These are phyloP conservation scores for Plenodomus biglobosus DNA, from an alignment of 2,329 filamentous ascomycete species.

Conservation along the genomic window DNA sequence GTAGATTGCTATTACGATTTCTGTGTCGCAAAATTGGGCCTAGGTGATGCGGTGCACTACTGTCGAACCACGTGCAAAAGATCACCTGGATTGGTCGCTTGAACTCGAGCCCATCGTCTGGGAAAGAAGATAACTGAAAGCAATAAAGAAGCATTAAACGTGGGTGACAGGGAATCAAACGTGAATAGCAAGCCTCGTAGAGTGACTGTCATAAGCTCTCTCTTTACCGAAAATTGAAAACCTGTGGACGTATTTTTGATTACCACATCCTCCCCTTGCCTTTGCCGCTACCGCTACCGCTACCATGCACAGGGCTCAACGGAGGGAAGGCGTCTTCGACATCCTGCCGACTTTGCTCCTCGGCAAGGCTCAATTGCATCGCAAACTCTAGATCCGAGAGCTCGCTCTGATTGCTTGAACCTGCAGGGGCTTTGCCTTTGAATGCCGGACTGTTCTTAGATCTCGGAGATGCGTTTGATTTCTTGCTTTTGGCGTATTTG, in stretches of 20 bases:
- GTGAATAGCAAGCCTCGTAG: no score
- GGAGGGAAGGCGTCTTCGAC: conserved; percentile 30
- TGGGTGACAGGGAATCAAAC: no score
- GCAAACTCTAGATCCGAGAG: conserved; percentile 63
- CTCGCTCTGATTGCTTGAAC: conserved; percentile 47
- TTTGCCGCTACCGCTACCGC: conserved; percentile 19
- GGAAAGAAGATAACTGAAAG: no score
- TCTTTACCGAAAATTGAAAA: neutral
- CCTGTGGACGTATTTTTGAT: neutral
- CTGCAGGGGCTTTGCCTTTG: conserved; percentile 34
- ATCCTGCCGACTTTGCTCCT: conserved; percentile 55
- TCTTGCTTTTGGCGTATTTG: conserved; percentile 47
- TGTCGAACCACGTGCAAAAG: no score
- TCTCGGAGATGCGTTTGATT: conserved; percentile 21
- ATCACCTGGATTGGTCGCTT: no score
- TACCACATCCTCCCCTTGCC: conserved; percentile 35
- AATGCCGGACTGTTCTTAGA: conserved; percentile 29
- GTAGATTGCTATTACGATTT: neutral
- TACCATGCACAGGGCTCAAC: conserved; percentile 23
- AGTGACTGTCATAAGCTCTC: no score
- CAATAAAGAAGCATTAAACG: no score
- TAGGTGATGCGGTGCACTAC: no score
- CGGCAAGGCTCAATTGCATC: conserved; percentile 62
- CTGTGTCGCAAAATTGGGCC: no score
- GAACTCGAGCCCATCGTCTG: no score